Percentiles rank a stretch among this genome's conserved stretches.
Conservation (phyloP, 1,139 yeast genomes). For the Debaryomyces subglobosus region DNA sequence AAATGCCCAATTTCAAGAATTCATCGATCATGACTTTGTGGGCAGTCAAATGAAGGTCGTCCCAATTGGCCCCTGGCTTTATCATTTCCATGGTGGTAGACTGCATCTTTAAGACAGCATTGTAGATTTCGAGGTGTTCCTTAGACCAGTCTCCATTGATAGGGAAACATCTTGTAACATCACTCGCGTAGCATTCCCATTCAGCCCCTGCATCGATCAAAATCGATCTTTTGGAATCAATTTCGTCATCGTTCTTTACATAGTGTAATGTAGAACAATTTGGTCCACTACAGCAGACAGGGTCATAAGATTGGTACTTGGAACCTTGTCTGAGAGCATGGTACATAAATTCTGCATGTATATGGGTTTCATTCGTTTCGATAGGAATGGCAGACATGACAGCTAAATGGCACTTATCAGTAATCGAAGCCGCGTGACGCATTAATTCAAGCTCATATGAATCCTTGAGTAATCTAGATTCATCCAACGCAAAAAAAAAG, state of each 20-base stretch:
- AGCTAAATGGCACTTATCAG: constrained; percentile 86
- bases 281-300: constrained; percentile 94
- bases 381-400: constrained; percentile 93
- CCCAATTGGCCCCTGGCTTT: constrained; percentile 87
- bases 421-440: constrained; percentile 78
- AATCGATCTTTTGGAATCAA: constrained; percentile 59
- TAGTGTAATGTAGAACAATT: constrained; percentile 91
- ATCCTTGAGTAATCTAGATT: constrained; percentile 83
- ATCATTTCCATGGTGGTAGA: constrained; percentile 63
- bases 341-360: constrained; percentile 93
- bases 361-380: constrained; percentile 84
- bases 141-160: constrained; percentile 85
- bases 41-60: constrained; percentile 75
- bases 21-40: constrained; percentile 76
- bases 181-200: constrained; percentile 91
- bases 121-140: constrained; percentile 83
- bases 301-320: constrained; percentile 86
- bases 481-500: constrained; percentile 79
- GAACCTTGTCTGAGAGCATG: constrained; percentile 95
- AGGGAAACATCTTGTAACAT: constrained; percentile 95
- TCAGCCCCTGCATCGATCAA: constrained; percentile 97
- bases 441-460: constrained; percentile 74
- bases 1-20: constrained; percentile 75
- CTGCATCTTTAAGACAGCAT: constrained; percentile 86
- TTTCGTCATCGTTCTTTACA: constrained; percentile 75